Base-by-base conservation (phyloP, 176 grass and related monocot species). In the Zizania latifolia region DNA sequence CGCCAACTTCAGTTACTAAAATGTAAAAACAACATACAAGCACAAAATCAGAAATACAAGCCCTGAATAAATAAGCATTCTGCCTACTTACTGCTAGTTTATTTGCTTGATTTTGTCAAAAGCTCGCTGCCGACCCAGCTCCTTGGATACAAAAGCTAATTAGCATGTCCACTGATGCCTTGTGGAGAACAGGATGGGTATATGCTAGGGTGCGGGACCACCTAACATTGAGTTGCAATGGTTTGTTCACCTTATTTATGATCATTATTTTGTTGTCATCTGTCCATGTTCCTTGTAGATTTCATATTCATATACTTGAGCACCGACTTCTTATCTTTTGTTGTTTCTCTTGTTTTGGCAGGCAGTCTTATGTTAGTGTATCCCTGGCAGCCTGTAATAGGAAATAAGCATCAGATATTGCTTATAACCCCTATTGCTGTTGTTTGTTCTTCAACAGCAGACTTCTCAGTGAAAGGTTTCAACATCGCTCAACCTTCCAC, bases 391-490 rank as follows among this genome's bases (percentile, higher is more conserved):
- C 65, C 78, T 2, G 28, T 72, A 83, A 62, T 89, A 78, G 81
- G 77, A 32, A 61, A 80, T 70, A 77, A 71, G 61, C 70, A 58
- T 66, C 73, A 93, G 76, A 86, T 89, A 66, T 69, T 87, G 11
- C 72, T 29, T 80, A 69, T 92, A 45, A 81, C 78, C 22, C 94
- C 91, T 50, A 87, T 97, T 62, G 94, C 94, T 13, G 85, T 87
- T 65, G 55, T 83, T 84, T 86, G 55, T 74, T 81, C 78, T 78
- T 84, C 88, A 2, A 86, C 57, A 17, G 67, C 81, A 43, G 88
- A 68, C 7, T 98, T 98, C 57, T 84, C 27, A 10, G 83, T 97
- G 57, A 86, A 89, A 91, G 94, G 94, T 83, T 81, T 89, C 71
- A 86, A 87, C 76, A 81, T 97, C 77, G 75, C 56, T 87, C 86